Conservation (phyloP, 1,284 basidiomycete species). For the Violaceomyces palustris region DNA sequence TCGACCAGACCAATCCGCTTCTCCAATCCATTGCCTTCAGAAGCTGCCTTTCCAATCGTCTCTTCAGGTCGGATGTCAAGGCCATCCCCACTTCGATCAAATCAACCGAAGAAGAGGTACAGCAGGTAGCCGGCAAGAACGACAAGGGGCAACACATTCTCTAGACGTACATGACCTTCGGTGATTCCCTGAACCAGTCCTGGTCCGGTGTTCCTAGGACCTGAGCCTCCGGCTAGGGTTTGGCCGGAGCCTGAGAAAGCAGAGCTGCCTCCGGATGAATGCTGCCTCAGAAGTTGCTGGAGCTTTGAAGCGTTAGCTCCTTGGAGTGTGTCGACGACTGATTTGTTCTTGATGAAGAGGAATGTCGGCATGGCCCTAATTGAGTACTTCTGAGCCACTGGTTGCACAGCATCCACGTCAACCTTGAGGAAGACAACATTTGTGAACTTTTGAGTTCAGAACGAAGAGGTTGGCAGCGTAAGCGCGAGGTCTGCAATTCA, state of each 20-base stretch:
- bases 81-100: too few relatives aligned
- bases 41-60: too few relatives aligned
- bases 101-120: constrained; percentile 23
- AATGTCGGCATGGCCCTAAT: constrained; percentile 58
- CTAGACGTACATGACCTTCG: constrained; percentile 33
- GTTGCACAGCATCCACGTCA: constrained; percentile 55
- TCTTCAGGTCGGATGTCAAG: too few relatives aligned
- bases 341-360: constrained; percentile 56
- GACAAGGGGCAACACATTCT: constrained; percentile 27
- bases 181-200: constrained; percentile 10
- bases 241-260: constrained; percentile 31
- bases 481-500: too few relatives aligned
- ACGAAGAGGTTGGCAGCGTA: too few relatives aligned
- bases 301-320: constrained; percentile 41
- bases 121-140: constrained; percentile 28
- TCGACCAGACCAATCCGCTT: too few relatives aligned
- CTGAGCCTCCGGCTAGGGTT: constrained; percentile 21
- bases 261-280: constrained; percentile 29
- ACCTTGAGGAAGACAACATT: constrained; percentile 51
- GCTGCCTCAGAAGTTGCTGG: constrained; percentile 33
- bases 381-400: constrained; percentile 53
- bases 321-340: constrained; percentile 45
- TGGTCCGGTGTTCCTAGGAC: constrained; percentile 5
- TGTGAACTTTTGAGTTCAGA: neutral
- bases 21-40: too few relatives aligned